Evolutionary conservation across 1,284 basidiomycete genomes (phyloP).

Genomic region (Mycena sp.): DNA sequence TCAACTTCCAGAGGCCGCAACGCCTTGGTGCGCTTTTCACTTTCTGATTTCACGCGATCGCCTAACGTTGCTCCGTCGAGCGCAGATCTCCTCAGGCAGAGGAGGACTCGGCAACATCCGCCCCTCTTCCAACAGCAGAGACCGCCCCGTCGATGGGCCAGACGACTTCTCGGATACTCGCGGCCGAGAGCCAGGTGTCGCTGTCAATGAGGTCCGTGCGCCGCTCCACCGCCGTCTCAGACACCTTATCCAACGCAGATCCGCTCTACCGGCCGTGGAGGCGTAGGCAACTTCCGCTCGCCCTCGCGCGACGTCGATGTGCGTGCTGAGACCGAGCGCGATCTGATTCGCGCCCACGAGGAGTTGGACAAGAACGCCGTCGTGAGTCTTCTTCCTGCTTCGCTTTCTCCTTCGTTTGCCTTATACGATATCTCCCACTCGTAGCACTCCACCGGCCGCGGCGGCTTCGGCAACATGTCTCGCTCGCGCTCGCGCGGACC

Average conservation of each 20-base stretch:
- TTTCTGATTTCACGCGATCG: neutral
- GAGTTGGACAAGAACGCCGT: slow-evolving; percentile 43
- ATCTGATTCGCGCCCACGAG: slow-evolving; percentile 53
- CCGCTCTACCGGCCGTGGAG: slow-evolving; percentile 78
- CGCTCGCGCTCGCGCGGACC: slow-evolving; percentile 44
- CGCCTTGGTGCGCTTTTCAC: slow-evolving; percentile 33
- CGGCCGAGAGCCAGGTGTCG: slow-evolving; percentile 62
- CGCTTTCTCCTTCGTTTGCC: too few species aligned
- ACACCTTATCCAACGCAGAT: too few species aligned
- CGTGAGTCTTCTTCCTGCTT: too few species aligned
- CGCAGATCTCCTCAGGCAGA: slow-evolving; percentile 39
- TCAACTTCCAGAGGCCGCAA: slow-evolving; percentile 44
- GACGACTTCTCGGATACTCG: slow-evolving; percentile 59
- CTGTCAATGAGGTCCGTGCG: slow-evolving; percentile 20
- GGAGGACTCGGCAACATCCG: slow-evolving; percentile 77
- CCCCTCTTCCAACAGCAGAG: slow-evolving; percentile 52
- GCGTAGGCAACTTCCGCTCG: slow-evolving; percentile 81
- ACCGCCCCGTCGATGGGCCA: slow-evolving; percentile 48
- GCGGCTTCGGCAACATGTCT: slow-evolving; percentile 66
- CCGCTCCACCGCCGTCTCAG: too few species aligned
- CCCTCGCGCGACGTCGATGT: slow-evolving; percentile 64
- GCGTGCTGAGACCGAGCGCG: slow-evolving; percentile 46
- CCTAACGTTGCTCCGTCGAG: neutral
- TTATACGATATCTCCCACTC: too few species aligned
- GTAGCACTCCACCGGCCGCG: slow-evolving; percentile 66